Conservation (phyloP, 306 rosid species). For the Cucurbita ficifolia region DNA sequence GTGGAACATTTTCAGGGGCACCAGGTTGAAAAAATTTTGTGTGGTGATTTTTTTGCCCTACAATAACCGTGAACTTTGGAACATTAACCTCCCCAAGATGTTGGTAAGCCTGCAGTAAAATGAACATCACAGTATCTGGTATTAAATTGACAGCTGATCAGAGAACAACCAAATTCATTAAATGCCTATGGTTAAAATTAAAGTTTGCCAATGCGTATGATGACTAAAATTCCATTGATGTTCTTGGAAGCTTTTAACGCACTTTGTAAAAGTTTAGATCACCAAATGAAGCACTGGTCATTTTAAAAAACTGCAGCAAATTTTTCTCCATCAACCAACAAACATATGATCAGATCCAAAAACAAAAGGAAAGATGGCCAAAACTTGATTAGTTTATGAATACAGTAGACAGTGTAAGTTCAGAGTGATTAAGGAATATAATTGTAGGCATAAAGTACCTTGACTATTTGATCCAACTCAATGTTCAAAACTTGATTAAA, state of each 20-base stretch:
- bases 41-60: constrained; percentile 85
- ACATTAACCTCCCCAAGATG: constrained; percentile 50
- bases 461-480: constrained; percentile 71
- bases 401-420: not conserved
- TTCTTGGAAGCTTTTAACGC: not conserved
- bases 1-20: constrained; percentile 61
- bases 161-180: constrained; percentile 6
- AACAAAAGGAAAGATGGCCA: too few relatives aligned
- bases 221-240: not conserved
- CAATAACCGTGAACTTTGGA: constrained; percentile 73
- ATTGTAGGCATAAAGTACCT: constrained; percentile 33
- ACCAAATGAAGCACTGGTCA: not conserved
- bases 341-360: too few relatives aligned
- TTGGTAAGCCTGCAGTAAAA: constrained; percentile 54
- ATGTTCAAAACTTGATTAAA: constrained; percentile 72
- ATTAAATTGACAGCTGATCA: not conserved
- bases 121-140: not conserved
- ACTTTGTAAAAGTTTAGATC: not conserved
- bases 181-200: not conserved
- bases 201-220: not conserved
- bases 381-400: too few relatives aligned
- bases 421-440: not conserved
- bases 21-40: constrained; percentile 51
- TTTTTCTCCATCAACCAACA: too few relatives aligned
- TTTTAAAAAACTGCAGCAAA: not conserved